phyloP scores from a whole-genome alignment of 176 grass and related monocot species.

The Juncus effusus region DNA sequence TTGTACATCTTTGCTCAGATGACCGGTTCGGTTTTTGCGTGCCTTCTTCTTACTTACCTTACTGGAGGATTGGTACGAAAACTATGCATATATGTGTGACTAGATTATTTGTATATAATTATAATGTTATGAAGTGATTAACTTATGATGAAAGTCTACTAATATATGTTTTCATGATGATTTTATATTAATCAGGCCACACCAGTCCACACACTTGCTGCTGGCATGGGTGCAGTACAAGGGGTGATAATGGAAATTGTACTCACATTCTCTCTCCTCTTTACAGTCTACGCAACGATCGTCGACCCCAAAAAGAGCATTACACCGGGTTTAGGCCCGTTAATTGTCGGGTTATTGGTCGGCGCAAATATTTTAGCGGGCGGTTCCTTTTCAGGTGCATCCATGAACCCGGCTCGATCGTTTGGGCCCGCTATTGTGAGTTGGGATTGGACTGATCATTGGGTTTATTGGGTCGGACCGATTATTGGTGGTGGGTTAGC shows the following conservation, averaged over 20 bases:
- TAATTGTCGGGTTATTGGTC: constrained; percentile 60
- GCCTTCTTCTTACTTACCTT: constrained; percentile 68
- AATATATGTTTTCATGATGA: too few species aligned
- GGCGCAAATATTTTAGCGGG: constrained; percentile 75
- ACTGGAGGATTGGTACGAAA: constrained; percentile 32
- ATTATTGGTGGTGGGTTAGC: constrained; percentile 44
- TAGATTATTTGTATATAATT: too few species aligned
- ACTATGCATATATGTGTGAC: too few species aligned
- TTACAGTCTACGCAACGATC: constrained; percentile 61
- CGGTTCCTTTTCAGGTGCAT: constrained; percentile 62
- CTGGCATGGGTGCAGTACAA: constrained; percentile 36
- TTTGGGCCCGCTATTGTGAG: constrained; percentile 63
- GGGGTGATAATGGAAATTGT: constrained; percentile 65
- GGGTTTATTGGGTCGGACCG: constrained; percentile 88
- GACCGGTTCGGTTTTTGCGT: constrained; percentile 46
- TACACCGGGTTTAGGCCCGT: constrained; percentile 30
- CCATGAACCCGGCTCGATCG: constrained; percentile 84
- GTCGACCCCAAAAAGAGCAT: constrained; percentile 46
- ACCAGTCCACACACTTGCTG: constrained; percentile 54
- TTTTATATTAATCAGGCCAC: constrained; percentile 21
- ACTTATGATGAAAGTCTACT: too few species aligned
- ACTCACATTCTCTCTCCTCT: constrained; percentile 86
- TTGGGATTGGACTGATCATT: constrained; percentile 57
- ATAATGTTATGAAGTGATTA: too few species aligned
- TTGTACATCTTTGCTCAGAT: constrained; percentile 63